phyloP scores from a whole-genome alignment of 768 basidiomycete species.

The Tricholomella constricta region DNA sequence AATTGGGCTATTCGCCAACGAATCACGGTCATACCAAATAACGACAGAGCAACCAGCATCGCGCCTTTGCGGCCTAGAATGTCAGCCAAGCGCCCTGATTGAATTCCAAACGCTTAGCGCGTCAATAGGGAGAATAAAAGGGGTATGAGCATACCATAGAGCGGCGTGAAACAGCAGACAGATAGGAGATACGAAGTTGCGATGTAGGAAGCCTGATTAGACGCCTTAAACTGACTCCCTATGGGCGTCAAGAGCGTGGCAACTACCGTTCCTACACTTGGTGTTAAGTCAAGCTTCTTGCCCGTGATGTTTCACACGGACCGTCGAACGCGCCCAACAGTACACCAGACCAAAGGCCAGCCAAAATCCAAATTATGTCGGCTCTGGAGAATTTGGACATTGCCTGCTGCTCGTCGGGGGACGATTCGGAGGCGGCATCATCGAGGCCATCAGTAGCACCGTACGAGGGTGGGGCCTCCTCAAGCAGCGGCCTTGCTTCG shows the following conservation, averaged over 20 bases:
- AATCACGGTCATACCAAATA: conserved; percentile 65
- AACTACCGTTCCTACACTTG: conserved; percentile 71
- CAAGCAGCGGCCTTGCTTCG: conserved; percentile 62
- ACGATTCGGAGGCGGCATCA: conserved; percentile 27
- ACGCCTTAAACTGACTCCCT: conserved; percentile 81
- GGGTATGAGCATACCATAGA: conserved; percentile 62
- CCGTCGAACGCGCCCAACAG: conserved; percentile 87
- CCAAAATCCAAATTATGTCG: conserved; percentile 72
- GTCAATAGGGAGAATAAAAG: conserved; percentile 6
- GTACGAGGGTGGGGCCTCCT: conserved; percentile 50
- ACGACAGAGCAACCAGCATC: conserved; percentile 77
- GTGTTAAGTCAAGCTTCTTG: conserved; percentile 10
- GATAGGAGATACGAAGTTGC: conserved; percentile 87
- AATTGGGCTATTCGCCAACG: conserved; percentile 8
- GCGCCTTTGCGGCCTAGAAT: conserved; percentile 85
- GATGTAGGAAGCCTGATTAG: conserved; percentile 81
- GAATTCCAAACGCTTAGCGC: conserved; percentile 19
- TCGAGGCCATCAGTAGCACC: conserved; percentile 44
- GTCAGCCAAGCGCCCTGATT: conserved; percentile 76
- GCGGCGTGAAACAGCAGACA: conserved; percentile 88
- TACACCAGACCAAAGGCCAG: conserved; percentile 80
- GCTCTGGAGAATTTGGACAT: conserved; percentile 48
- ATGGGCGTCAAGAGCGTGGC: conserved; percentile 85
- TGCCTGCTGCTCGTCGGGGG: conserved; percentile 32
- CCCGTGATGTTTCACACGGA: conserved; percentile 32